phyloP scores from a whole-genome alignment of 805 yeast genomes.

The Wickerhamiella musiphila region DNA sequence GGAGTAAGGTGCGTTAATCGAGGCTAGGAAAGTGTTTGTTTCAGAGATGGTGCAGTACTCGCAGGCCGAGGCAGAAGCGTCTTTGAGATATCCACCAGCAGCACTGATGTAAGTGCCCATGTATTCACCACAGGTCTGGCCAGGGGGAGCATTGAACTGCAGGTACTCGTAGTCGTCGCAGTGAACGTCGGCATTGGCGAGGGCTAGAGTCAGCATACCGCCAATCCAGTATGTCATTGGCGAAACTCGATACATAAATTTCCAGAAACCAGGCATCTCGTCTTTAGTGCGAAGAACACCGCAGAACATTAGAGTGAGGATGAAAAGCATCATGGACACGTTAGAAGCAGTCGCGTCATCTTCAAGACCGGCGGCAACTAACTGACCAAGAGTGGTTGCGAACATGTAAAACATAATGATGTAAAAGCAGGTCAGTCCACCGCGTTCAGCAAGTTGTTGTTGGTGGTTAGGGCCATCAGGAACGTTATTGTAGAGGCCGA shows the following conservation, averaged over 20 bases:
- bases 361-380: constrained; percentile 40
- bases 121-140: constrained; percentile 47
- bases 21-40: constrained; percentile 29
- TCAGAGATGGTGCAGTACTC: constrained; percentile 25
- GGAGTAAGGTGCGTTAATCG: constrained; percentile 28
- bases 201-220: constrained; percentile 31
- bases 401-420: constrained; percentile 34
- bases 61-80: constrained; percentile 36
- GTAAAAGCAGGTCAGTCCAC: constrained; percentile 33
- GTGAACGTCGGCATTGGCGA: constrained; percentile 33
- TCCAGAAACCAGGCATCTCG: constrained; percentile 69
- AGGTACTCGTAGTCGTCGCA: constrained; percentile 36
- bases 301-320: constrained; percentile 45
- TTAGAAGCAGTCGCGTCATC: constrained; percentile 53
- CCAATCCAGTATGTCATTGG: constrained; percentile 56
- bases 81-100: constrained; percentile 40
- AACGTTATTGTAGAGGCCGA: constrained; percentile 27
- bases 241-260: constrained; percentile 59
- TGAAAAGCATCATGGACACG: constrained; percentile 35
- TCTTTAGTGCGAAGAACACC: constrained; percentile 45
- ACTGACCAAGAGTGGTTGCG: constrained; percentile 35
- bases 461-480: too few relatives aligned
- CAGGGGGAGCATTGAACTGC: constrained; percentile 35
- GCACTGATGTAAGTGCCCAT: constrained; percentile 26
- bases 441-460: too few relatives aligned